Conservation (phyloP, 768 basidiomycete genomes). For the Tulasnella sp. region DNA sequence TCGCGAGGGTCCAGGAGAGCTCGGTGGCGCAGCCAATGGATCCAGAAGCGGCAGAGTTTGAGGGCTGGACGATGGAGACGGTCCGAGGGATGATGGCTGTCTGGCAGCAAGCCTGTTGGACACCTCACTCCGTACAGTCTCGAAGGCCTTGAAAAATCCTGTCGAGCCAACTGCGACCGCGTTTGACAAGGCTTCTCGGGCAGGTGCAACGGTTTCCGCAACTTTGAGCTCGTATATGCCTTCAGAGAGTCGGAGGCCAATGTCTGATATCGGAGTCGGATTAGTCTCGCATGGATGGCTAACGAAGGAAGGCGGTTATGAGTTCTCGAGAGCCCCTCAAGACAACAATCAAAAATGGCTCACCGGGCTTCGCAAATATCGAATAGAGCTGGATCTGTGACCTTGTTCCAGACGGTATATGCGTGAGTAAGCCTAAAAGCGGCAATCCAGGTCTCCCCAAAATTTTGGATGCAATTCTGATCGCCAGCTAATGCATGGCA, state of each 20-base stretch:
- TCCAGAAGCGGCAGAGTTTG: neutral
- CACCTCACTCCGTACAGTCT: conserved; percentile 59
- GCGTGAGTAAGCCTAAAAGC: conserved; percentile 85
- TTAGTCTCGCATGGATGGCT: conserved; percentile 93
- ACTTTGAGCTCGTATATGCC: conserved; percentile 89
- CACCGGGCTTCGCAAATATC: conserved; percentile 92
- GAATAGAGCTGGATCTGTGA: conserved; percentile 86
- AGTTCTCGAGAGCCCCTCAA: neutral
- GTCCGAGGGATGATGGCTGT: conserved; percentile 8
- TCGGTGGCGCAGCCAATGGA: neutral
- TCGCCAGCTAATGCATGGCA: conserved; percentile 34
- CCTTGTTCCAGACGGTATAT: conserved; percentile 79
- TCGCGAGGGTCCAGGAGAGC: neutral
- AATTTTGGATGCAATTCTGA: conserved; percentile 57
- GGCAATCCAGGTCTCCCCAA: conserved; percentile 77
- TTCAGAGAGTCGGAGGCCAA: conserved; percentile 84
- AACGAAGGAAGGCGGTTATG: neutral
- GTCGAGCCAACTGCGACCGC: conserved; percentile 66
- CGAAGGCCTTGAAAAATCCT: conserved; percentile 80
- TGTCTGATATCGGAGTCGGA: conserved; percentile 79
- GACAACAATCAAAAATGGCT: conserved; percentile 20
- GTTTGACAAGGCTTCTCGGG: conserved; percentile 75
- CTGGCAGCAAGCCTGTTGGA: conserved; percentile 18
- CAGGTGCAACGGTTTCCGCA: conserved; percentile 87
- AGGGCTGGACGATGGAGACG: neutral